Evolutionary conservation across 2,329 filamentous ascomycete genomes (phyloP), one percentile per base, ranked within the genome.

Genomic region (Cadophora gregata): DNA sequence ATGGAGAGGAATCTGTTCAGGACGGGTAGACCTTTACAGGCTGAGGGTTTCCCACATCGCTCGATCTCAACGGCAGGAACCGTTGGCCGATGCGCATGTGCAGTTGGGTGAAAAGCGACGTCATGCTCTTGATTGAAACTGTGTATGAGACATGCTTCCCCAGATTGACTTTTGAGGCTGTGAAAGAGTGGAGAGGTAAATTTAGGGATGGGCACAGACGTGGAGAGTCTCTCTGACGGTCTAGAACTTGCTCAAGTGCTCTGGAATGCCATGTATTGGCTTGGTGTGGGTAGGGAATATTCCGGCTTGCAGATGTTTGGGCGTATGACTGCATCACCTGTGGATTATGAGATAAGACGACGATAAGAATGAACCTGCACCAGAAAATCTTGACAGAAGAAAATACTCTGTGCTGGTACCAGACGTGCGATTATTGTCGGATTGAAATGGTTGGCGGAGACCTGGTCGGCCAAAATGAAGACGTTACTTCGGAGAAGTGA

Each of bases 261-360:
- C n/a, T n/a, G n/a, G n/a, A 14, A 53, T 53, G 27, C 24, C 50
- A n/a, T 31, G 50, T 27, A n/a, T 53, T 31, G 50, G 24, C 27
- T 31, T 53, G 50, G 27, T 8, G 16, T 19, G 14, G 50, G 27
- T 53, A 27, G 50, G 50, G 50, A n/a, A 53, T 53, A 53, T 27
- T 53, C 25, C 25, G 50, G 29, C 16, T 16, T 31, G 50, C n/a
- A n/a, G 27, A 24, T 53, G 27, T 16, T 53, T 25, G 50, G 50
- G 50, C 10, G 25, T 53, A 14, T 29, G n/a, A 16, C 50, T 31
- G 16, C 50, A 53, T 53, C 16, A 31, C 50, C 50, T 53, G 27
- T 29, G 19, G 50, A 53, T 29, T 53, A 16, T n/a, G 25, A 53
- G 50, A 53, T 53, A 53, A 53, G 50, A 31, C 4, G 27, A 53